These are phyloP conservation scores for Rhizomucor pusillus DNA, from an alignment of 371 early-diverging fungal genomes.

Conservation along the genomic window DNA sequence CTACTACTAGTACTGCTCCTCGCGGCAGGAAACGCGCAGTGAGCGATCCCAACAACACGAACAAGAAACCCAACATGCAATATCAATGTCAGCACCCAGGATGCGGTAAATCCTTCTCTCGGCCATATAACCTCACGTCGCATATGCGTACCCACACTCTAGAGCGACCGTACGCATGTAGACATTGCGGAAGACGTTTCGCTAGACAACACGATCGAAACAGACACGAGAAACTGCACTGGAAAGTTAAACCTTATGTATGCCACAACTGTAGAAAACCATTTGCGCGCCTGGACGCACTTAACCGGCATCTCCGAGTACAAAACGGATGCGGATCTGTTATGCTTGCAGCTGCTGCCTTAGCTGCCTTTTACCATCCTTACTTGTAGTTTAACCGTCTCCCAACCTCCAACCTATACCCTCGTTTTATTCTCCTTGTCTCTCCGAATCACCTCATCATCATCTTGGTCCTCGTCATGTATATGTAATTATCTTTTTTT, in stretches of 20 bases:
- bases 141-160: conserved; percentile 64
- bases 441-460: too few species aligned
- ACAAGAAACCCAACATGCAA: too few species aligned
- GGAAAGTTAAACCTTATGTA: conserved; percentile 51
- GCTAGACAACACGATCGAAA: conserved; percentile 59
- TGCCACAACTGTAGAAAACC: conserved; percentile 49
- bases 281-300: conserved; percentile 65
- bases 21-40: too few species aligned
- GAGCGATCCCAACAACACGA: too few species aligned
- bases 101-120: conserved; percentile 62
- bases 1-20: too few species aligned
- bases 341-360: too few species aligned
- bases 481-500: too few species aligned
- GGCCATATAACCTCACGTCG: conserved; percentile 64
- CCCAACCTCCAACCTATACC: too few species aligned
- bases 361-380: too few species aligned
- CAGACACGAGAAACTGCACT: conserved; percentile 54
- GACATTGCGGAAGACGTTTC: conserved; percentile 44
- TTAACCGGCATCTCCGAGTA: conserved; percentile 64
- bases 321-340: conserved; percentile 57
- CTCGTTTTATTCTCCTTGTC: too few species aligned
- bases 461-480: too few species aligned
- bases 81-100: conserved; percentile 33
- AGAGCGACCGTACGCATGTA: conserved; percentile 33
- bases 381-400: too few species aligned